A percentile compares a stretch with the other conserved stretches of the same genome.
phyloP scores from a whole-genome alignment of 805 yeast genomes.

The Diddensiella transvaalensis region DNA sequence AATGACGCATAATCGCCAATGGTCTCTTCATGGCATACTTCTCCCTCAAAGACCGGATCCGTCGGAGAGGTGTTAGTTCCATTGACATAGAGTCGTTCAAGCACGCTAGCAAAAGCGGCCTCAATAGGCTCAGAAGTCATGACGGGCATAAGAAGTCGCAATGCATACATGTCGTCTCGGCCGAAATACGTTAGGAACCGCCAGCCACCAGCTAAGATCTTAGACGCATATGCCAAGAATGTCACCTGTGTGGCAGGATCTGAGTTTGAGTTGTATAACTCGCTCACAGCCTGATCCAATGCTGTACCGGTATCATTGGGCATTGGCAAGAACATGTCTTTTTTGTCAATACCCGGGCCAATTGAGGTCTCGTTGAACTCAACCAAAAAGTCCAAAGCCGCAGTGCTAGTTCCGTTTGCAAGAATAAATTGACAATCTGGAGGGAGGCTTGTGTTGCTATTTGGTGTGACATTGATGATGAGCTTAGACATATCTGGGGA shows the following conservation, averaged over 20 bases:
- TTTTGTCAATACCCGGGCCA: slow-evolving; percentile 5
- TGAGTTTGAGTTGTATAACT: neutral
- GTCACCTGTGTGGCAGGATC: slow-evolving; percentile 9
- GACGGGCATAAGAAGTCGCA: slow-evolving; percentile 8
- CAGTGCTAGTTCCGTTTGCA: neutral
- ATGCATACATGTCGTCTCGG: slow-evolving; percentile 8
- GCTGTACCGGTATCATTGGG: slow-evolving; percentile 1
- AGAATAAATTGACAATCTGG: slow-evolving; percentile 6
- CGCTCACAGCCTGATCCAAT: neutral
- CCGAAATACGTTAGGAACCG: slow-evolving; percentile 11
- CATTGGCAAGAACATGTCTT: slow-evolving; percentile 4
- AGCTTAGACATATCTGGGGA: slow-evolving; percentile 1
- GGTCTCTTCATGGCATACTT: slow-evolving; percentile 14
- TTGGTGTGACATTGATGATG: slow-evolving; percentile 1
- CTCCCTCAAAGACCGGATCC: slow-evolving; percentile 4
- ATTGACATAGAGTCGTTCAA: slow-evolving; percentile 11
- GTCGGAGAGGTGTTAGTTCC: slow-evolving; percentile 10
- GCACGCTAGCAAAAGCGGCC: slow-evolving; percentile 9
- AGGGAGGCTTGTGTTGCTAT: slow-evolving; percentile 5
- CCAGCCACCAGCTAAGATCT: slow-evolving; percentile 12
- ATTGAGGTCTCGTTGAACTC: slow-evolving; percentile 11
- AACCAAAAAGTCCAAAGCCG: slow-evolving; percentile 5
- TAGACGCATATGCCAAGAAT: slow-evolving; percentile 6
- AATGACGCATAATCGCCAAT: slow-evolving; percentile 16
- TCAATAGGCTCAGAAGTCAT: slow-evolving; percentile 9